Conservation (phyloP, 2,329 filamentous ascomycete genomes). For the Gremmenia infestans region DNA sequence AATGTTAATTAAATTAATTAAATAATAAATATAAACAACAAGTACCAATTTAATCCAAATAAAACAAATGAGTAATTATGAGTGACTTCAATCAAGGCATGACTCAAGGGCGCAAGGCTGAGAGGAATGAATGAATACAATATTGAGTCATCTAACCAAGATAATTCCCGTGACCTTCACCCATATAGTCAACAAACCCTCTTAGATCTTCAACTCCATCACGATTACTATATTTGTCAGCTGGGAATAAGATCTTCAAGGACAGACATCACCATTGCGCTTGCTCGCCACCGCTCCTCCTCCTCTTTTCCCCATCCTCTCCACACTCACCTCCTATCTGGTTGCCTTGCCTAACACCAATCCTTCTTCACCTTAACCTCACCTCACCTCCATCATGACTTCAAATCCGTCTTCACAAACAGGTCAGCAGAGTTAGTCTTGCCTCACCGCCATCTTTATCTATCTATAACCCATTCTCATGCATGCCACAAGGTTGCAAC, state of each 20-base stretch:
- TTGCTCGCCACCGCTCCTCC: background rate
- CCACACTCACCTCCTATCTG: too few relatives aligned
- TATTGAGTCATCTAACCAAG: background rate
- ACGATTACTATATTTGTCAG: background rate
- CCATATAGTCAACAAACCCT: background rate
- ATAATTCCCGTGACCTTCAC: background rate
- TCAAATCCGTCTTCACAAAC: background rate
- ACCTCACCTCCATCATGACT: background rate
- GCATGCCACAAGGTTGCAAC: conserved; percentile 19
- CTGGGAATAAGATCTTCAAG: background rate
- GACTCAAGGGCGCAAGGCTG: too few relatives aligned
- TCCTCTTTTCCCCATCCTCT: too few relatives aligned
- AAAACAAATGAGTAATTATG: too few relatives aligned
- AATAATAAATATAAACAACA: too few relatives aligned
- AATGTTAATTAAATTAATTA: too few relatives aligned
- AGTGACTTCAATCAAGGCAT: too few relatives aligned
- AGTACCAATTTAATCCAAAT: too few relatives aligned
- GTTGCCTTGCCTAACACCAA: background rate
- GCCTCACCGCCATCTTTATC: conserved; percentile 11
- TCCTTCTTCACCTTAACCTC: background rate
- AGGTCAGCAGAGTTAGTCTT: conserved; percentile 12
- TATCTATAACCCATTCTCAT: conserved; percentile 7
- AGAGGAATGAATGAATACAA: too few relatives aligned
- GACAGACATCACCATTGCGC: background rate
- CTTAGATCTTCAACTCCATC: background rate